phyloP scores from a whole-genome alignment of 768 basidiomycete genomes.

The Suillus placidus region DNA sequence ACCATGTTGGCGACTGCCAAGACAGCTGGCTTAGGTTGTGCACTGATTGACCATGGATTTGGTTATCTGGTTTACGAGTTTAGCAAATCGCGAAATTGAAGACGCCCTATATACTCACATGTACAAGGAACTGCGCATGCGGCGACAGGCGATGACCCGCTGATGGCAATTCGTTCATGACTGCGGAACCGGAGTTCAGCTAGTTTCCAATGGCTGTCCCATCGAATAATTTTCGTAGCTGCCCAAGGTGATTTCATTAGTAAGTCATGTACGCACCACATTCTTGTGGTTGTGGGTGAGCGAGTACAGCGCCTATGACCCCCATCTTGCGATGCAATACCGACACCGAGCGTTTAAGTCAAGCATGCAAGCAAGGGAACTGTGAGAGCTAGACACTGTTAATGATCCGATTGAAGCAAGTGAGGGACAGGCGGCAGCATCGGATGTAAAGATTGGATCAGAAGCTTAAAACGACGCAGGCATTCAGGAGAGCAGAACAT shows the following conservation, averaged over 20 bases:
- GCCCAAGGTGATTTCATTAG: too few relatives aligned
- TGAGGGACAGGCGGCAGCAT: too few relatives aligned
- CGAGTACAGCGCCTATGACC: background rate
- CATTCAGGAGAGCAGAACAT: too few relatives aligned
- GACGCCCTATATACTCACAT: too few relatives aligned
- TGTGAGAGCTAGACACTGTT: background rate
- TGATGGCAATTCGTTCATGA: background rate
- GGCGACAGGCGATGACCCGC: background rate
- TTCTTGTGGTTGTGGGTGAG: background rate
- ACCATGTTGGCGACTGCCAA: background rate
- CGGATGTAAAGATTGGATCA: too few relatives aligned
- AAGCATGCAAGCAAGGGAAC: background rate
- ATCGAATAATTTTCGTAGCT: too few relatives aligned
- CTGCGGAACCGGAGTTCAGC: background rate
- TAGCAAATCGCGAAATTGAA: too few relatives aligned
- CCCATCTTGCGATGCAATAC: background rate
- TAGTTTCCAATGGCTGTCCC: too few relatives aligned
- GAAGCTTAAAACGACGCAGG: too few relatives aligned
- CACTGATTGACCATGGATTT: too few relatives aligned
- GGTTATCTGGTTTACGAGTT: too few relatives aligned
- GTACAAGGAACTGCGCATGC: too few relatives aligned
- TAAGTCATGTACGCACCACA: background rate
- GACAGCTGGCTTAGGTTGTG: background rate
- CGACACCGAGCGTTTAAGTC: background rate
- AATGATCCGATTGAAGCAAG: background rate